Percentiles rank a stretch among this genome's conserved stretches.
phyloP scores from a whole-genome alignment of 2,329 filamentous ascomycete species.

The Emericellopsis cladophorae region DNA sequence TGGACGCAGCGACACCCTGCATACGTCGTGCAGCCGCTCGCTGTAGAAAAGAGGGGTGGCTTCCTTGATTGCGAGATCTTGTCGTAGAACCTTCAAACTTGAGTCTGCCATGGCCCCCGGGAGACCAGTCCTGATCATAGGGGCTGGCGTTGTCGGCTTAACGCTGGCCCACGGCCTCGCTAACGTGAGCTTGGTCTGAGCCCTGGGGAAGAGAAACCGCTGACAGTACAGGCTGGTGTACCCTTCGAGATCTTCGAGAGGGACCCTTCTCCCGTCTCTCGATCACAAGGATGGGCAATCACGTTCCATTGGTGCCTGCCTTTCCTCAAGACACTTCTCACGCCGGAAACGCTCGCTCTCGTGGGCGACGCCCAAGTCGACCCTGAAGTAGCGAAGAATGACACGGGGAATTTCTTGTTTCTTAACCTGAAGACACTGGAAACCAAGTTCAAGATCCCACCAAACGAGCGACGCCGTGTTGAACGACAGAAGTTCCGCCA shows the following conservation, averaged over 20 bases:
- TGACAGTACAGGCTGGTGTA: slow-evolving; percentile 11
- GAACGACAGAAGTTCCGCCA: slow-evolving; percentile 11
- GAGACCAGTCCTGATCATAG: slow-evolving; percentile 19
- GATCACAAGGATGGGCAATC: slow-evolving; percentile 37
- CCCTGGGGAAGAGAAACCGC: neutral
- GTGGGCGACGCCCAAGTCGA: slow-evolving; percentile 6
- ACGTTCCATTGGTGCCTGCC: slow-evolving; percentile 40
- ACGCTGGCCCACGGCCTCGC: slow-evolving; percentile 21
- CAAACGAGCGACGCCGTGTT: slow-evolving; percentile 14
- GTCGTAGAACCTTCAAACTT: too few species aligned
- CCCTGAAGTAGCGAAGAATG: slow-evolving; percentile 20
- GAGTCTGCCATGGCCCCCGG: neutral
- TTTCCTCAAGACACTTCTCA: slow-evolving; percentile 3
- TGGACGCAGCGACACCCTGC: too few species aligned
- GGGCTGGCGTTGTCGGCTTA: slow-evolving; percentile 23
- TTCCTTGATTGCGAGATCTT: neutral
- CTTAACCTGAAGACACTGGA: slow-evolving; percentile 16
- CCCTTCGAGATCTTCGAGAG: slow-evolving; percentile 17
- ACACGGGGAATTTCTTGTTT: slow-evolving; percentile 18
- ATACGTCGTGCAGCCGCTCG: too few species aligned
- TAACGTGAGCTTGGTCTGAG: slow-evolving; percentile 10
- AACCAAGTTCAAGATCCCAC: slow-evolving; percentile 17
- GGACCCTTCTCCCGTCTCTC: slow-evolving; percentile 5
- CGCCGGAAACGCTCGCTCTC: slow-evolving; percentile 1
- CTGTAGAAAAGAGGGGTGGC: too few species aligned